These are phyloP conservation scores for Tolypocladium nubicola DNA, from an alignment of 2,329 filamentous ascomycete genomes.

Conservation along the genomic window DNA sequence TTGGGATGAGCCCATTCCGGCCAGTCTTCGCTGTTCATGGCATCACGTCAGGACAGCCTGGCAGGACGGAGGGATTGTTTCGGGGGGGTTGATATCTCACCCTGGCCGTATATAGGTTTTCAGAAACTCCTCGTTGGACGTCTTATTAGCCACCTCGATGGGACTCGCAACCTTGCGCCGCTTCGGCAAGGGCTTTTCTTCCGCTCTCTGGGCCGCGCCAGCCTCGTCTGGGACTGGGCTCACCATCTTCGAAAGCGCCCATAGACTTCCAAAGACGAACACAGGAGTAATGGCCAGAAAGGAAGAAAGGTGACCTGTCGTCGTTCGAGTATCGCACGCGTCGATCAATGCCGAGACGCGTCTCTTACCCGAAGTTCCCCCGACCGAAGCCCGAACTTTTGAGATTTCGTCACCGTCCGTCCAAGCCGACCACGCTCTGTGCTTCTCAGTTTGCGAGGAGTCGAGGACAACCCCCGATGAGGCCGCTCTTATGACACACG, in stretches of 20 bases:
- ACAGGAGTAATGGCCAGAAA: background rate
- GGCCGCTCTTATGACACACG: conserved; percentile 13
- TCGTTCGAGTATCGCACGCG: background rate
- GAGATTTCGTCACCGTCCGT: background rate
- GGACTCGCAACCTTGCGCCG: conserved; percentile 13
- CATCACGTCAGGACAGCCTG: background rate
- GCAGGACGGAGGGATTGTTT: background rate
- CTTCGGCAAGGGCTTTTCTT: background rate
- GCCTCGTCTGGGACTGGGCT: background rate
- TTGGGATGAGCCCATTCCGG: conserved; percentile 40
- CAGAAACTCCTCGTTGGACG: conserved; percentile 37
- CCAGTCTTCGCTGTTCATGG: conserved; percentile 13
- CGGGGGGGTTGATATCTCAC: conserved; percentile 19
- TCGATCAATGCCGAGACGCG: background rate
- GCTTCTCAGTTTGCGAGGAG: background rate
- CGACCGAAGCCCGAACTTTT: conserved; percentile 1
- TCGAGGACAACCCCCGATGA: conserved; percentile 5
- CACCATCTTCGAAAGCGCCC: background rate
- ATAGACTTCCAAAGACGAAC: background rate
- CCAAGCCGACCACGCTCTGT: background rate
- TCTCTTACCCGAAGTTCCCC: conserved; percentile 9
- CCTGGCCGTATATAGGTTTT: conserved; percentile 33
- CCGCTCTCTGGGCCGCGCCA: background rate
- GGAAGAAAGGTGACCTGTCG: too few species aligned
- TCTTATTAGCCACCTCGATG: conserved; percentile 38